A percentile compares a stretch with the other conserved stretches of the same genome.
These are phyloP conservation scores for Ophiobolus disseminans DNA, from an alignment of 2,329 filamentous ascomycete genomes.

Conservation along the genomic window DNA sequence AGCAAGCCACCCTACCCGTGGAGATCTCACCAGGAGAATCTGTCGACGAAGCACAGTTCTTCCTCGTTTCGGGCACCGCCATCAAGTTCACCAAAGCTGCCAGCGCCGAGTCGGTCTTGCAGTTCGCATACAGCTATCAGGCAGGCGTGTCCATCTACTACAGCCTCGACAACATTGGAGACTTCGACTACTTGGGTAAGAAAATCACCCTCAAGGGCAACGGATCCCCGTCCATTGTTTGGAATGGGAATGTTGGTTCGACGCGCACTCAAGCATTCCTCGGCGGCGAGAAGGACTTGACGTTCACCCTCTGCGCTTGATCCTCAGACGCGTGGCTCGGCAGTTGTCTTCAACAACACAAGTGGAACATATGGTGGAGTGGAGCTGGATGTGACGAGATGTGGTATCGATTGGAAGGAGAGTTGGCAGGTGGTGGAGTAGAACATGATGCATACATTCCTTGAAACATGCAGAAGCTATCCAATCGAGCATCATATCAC, in stretches of 20 bases:
- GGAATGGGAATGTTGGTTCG: conserved; percentile 23
- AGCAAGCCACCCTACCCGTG: neutral
- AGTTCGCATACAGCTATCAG: conserved; percentile 31
- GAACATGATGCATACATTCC: too few species aligned
- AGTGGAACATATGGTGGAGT: too few species aligned
- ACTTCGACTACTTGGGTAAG: conserved; percentile 28
- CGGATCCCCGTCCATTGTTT: conserved; percentile 14
- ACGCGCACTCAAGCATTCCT: conserved; percentile 15
- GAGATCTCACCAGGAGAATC: neutral
- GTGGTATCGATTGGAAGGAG: too few species aligned
- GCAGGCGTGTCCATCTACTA: conserved; percentile 28
- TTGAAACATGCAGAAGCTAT: too few species aligned
- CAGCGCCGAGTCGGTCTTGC: conserved; percentile 22
- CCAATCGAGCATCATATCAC: too few species aligned
- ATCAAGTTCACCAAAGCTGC: conserved; percentile 29
- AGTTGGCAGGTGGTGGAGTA: too few species aligned
- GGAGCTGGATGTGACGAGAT: too few species aligned
- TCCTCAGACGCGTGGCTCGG: too few species aligned
- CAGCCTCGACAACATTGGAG: conserved; percentile 25
- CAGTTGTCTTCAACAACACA: too few species aligned
- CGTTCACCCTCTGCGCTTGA: conserved; percentile 23
- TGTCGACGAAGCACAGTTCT: conserved; percentile 16
- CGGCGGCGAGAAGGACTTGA: conserved; percentile 23
- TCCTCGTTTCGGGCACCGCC: conserved; percentile 23
- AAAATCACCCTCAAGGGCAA: conserved; percentile 21